Conservation (phyloP, 176 grass and related monocot species). For the Eragrostis curvula region DNA sequence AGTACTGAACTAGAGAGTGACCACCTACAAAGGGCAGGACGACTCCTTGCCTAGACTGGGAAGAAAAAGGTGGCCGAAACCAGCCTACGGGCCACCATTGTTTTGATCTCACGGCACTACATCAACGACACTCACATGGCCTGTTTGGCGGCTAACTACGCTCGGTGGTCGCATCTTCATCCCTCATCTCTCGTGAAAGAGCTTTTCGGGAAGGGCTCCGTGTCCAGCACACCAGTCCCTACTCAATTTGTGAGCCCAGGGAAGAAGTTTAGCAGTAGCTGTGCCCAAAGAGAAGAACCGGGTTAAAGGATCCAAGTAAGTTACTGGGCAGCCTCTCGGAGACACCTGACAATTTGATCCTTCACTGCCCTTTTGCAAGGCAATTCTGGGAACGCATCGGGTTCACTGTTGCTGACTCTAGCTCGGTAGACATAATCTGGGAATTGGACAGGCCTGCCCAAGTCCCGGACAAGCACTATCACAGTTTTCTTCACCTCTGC, state of each 20-base stretch:
- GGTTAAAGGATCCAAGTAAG: too few species aligned
- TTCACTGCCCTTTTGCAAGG: too few species aligned
- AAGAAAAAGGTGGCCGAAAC: background rate
- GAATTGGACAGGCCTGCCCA: too few species aligned
- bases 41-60: background rate
- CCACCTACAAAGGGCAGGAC: constrained; percentile 21
- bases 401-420: too few species aligned
- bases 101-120: constrained; percentile 41
- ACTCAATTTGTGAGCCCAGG: constrained; percentile 18
- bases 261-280: constrained; percentile 7
- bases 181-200: background rate
- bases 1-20: constrained; percentile 18
- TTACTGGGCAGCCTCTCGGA: too few species aligned
- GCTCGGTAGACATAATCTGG: too few species aligned
- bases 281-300: background rate
- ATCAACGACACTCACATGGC: constrained; percentile 54
- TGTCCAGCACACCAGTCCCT: constrained; percentile 16
- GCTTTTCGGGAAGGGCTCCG: constrained; percentile 42
- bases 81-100: constrained; percentile 18
- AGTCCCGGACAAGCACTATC: too few species aligned
- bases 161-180: constrained; percentile 39
- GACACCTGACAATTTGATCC: too few species aligned
- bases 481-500: too few species aligned
- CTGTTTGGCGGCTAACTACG: constrained; percentile 13
- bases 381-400: too few species aligned